A percentile compares a stretch with the other conserved stretches of the same genome.
phyloP scores from a whole-genome alignment of 2,329 filamentous ascomycete species.

The Botrytis elliptica region DNA sequence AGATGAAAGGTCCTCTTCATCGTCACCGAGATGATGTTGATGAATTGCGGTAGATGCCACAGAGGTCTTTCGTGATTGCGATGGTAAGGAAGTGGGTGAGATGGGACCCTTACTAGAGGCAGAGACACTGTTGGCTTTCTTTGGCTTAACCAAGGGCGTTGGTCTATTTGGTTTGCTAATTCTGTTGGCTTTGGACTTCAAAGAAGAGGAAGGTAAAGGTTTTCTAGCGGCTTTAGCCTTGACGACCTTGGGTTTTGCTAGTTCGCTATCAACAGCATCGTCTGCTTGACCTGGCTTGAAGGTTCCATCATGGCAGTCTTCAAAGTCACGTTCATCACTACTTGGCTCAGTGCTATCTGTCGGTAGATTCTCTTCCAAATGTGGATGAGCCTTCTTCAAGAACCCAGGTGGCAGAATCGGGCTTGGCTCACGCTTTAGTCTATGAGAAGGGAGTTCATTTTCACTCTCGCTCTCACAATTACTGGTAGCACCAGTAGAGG shows the following conservation, averaged over 20 bases:
- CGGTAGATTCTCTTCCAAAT: conserved; percentile 52
- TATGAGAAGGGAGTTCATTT: conserved; percentile 57
- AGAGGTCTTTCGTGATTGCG: conserved; percentile 73
- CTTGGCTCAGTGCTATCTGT: conserved; percentile 60
- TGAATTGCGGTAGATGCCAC: conserved; percentile 65
- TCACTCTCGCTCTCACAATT: conserved; percentile 71
- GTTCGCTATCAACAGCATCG: conserved; percentile 30
- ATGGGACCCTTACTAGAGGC: conserved; percentile 48
- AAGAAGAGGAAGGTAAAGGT: conserved; percentile 40
- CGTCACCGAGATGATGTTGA: conserved; percentile 59
- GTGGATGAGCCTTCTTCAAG: conserved; percentile 48
- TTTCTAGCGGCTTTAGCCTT: conserved; percentile 48
- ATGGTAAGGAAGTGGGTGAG: conserved; percentile 65
- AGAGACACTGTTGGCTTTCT: conserved; percentile 45
- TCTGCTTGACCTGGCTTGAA: conserved; percentile 37
- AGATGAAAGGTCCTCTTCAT: conserved; percentile 88
- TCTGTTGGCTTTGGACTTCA: conserved; percentile 50
- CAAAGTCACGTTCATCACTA: conserved; percentile 58
- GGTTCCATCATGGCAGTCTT: conserved; percentile 44
- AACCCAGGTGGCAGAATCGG: conserved; percentile 49
- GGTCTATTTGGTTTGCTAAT: conserved; percentile 44
- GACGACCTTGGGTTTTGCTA: conserved; percentile 39
- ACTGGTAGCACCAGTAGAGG: conserved; percentile 81
- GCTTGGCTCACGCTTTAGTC: conserved; percentile 55
- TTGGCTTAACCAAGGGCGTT: conserved; percentile 45